A percentile compares a stretch with the other conserved stretches of the same genome.
Conservation (phyloP, 768 basidiomycete genomes). For the Hortiboletus campestris region DNA sequence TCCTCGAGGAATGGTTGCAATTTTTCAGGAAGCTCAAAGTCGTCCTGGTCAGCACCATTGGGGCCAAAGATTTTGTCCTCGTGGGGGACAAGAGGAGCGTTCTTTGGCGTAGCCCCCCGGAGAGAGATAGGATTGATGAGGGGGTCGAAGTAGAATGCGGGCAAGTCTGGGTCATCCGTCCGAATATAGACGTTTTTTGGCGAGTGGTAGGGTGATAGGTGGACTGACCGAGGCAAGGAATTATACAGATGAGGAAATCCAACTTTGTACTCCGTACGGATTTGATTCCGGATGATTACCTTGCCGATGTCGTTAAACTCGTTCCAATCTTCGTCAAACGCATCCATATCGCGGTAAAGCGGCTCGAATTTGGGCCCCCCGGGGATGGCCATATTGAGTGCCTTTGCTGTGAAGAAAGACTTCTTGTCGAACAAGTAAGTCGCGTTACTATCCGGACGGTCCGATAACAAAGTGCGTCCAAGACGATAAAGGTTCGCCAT, state of each 20-base stretch:
- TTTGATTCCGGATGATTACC: conserved; percentile 98
- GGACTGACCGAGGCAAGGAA: conserved; percentile 92
- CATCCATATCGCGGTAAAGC: conserved; percentile 93
- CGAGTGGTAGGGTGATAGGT: conserved; percentile 85
- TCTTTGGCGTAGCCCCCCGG: conserved; percentile 82
- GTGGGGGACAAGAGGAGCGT: conserved; percentile 77
- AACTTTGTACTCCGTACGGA: conserved; percentile 98
- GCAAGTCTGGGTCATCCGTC: conserved; percentile 98
- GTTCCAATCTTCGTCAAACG: conserved; percentile 99
- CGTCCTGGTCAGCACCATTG: conserved; percentile 80
- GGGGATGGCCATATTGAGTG: conserved; percentile 94
- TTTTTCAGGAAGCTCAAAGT: conserved; percentile 79
- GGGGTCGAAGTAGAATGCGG: conserved; percentile 98
- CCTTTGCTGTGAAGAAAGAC: conserved; percentile 97
- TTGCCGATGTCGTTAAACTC: conserved; percentile 99
- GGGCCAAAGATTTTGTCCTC: conserved; percentile 93
- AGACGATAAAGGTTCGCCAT: conserved; percentile 97
- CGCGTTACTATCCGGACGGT: conserved; percentile 87
- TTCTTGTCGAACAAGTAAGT: conserved; percentile 97
- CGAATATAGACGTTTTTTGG: conserved; percentile 99
- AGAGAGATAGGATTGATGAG: conserved; percentile 97
- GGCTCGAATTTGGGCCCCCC: conserved; percentile 99
- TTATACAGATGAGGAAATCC: conserved; percentile 99
- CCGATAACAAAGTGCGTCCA: conserved; percentile 89
- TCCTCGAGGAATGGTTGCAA: conserved; percentile 79